Conservation (phyloP, 164 flowering plant genomes). For the Berberis thunbergii region DNA sequence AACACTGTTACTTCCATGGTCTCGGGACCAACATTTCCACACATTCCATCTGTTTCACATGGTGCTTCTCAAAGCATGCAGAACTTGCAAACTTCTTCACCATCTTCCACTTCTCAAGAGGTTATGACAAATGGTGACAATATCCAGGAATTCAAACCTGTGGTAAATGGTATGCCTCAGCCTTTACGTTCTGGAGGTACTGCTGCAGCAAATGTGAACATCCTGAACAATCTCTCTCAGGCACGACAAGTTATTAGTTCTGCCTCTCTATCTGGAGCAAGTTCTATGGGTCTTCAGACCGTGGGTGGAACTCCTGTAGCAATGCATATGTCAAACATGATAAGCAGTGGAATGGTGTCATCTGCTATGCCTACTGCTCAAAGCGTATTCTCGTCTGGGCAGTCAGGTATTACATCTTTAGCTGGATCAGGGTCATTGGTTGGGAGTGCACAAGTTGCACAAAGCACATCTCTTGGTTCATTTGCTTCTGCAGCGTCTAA, state of each 20-base stretch:
- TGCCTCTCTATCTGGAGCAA: constrained; percentile 55
- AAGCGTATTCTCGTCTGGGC: constrained; percentile 57
- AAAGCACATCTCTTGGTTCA: constrained; percentile 44
- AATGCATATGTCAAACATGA: constrained; percentile 85
- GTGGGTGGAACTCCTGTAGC: constrained; percentile 64
- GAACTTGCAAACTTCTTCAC: constrained; percentile 61
- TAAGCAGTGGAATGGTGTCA: constrained; percentile 83
- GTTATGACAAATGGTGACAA: constrained; percentile 42
- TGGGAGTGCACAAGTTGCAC: constrained; percentile 49
- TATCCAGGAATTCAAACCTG: constrained; percentile 61
- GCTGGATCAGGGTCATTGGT: constrained; percentile 49
- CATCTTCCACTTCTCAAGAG: constrained; percentile 64
- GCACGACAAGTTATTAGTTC: constrained; percentile 53
- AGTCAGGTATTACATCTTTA: constrained; percentile 42
- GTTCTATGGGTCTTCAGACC: constrained; percentile 59
- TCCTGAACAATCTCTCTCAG: constrained; percentile 78
- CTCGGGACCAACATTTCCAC: constrained; percentile 43
- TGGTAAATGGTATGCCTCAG: constrained; percentile 44
- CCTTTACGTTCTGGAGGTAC: constrained; percentile 51
- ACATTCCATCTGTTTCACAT: constrained; percentile 37
- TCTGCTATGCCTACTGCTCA: constrained; percentile 54
- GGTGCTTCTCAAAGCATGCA: constrained; percentile 40
- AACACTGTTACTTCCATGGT: constrained; percentile 50
- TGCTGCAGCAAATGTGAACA: constrained; percentile 72
- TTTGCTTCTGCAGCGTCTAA: constrained; percentile 49